phyloP scores from a whole-genome alignment of 2,329 filamentous ascomycete species.

The Apiospora arundinis region DNA sequence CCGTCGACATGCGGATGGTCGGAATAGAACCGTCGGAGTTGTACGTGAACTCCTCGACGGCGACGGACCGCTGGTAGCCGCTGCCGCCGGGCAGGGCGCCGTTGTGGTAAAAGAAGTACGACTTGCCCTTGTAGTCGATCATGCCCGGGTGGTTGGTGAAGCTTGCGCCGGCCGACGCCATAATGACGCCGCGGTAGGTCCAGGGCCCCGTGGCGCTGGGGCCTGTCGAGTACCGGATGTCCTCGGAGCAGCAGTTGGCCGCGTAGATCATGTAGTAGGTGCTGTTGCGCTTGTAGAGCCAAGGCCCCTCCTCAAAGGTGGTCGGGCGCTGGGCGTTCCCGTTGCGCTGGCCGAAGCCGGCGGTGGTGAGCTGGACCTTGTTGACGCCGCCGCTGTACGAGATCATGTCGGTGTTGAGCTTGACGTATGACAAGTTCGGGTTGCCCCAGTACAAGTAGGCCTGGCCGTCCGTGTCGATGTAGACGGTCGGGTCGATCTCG shows the following conservation, averaged over 20 bases:
- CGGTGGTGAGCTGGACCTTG: constrained; percentile 31
- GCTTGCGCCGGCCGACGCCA: constrained; percentile 35
- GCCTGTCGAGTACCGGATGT: constrained; percentile 40
- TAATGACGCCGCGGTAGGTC: constrained; percentile 39
- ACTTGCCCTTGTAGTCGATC: constrained; percentile 37
- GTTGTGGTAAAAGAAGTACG: constrained; percentile 44
- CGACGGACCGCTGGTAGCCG: constrained; percentile 36
- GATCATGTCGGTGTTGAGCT: constrained; percentile 48
- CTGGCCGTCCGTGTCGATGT: constrained; percentile 50
- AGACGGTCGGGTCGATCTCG: constrained; percentile 47
- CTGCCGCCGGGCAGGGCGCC: constrained; percentile 39
- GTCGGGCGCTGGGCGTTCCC: constrained; percentile 29
- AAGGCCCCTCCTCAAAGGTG: constrained; percentile 39
- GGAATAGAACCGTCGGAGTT: constrained; percentile 39
- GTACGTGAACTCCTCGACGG: constrained; percentile 38
- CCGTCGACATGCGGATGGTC: constrained; percentile 35
- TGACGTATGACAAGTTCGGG: constrained; percentile 45
- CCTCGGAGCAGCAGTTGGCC: constrained; percentile 38
- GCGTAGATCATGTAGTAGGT: constrained; percentile 41
- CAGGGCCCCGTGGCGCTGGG: constrained; percentile 38
- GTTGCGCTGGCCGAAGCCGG: constrained; percentile 28
- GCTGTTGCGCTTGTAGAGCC: constrained; percentile 40
- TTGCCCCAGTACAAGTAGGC: constrained; percentile 51
- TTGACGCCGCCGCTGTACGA: constrained; percentile 39
- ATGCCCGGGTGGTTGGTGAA: constrained; percentile 41